Conservation (phyloP, 139 green algal species). For the Coelastrella sp. region DNA sequence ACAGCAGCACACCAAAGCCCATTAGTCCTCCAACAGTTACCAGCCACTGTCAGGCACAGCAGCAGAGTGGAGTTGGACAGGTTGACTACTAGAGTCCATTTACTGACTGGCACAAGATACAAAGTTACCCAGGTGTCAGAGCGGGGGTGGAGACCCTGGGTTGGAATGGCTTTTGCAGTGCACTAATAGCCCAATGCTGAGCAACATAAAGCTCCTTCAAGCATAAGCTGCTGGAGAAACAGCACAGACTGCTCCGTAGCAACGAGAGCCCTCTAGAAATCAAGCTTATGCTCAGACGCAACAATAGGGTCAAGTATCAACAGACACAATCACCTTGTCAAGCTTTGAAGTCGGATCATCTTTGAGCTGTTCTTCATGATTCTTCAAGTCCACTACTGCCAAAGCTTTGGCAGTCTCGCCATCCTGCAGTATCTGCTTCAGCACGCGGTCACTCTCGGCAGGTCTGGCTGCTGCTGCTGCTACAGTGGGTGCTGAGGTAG, state of each 20-base stretch:
- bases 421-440: background rate
- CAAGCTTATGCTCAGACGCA: background rate
- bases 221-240: too few relatives aligned
- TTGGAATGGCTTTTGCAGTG: too few relatives aligned
- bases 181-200: too few relatives aligned
- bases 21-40: background rate
- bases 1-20: background rate
- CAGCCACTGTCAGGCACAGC: background rate
- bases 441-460: background rate
- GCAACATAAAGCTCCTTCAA: too few relatives aligned
- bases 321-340: background rate
- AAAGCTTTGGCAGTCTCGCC: background rate
- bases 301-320: background rate
- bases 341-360: conserved; percentile 7
- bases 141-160: too few relatives aligned
- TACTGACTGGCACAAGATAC: too few relatives aligned
- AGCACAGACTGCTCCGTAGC: too few relatives aligned
- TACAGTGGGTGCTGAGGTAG: background rate
- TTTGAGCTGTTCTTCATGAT: conserved; percentile 19
- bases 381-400: conserved; percentile 18
- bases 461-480: background rate
- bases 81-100: too few relatives aligned
- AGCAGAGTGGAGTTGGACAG: background rate
- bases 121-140: too few relatives aligned
- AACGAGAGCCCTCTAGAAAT: background rate